Evolutionary conservation across 176 grass and related monocot genomes (phyloP).

Genomic region (Oryza australiensis): DNA sequence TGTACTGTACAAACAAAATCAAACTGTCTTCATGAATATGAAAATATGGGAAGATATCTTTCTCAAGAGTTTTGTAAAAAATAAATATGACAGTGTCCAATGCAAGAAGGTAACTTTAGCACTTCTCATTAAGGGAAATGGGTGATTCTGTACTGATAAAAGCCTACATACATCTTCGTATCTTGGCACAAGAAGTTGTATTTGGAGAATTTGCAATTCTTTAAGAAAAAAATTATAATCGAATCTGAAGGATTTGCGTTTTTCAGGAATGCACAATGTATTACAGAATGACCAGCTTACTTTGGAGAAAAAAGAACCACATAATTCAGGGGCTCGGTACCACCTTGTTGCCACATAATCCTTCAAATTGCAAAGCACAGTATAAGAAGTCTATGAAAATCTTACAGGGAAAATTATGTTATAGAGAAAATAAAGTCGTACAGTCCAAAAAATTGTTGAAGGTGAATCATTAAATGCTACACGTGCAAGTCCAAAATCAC

Average conservation of each 20-base stretch:
- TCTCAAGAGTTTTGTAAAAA: slow-evolving; percentile 8
- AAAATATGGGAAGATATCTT: slow-evolving; percentile 23
- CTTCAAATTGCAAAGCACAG: slow-evolving; percentile 48
- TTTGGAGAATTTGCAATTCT: not conserved
- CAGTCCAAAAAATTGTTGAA: slow-evolving; percentile 86
- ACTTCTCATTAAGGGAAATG: slow-evolving; percentile 25
- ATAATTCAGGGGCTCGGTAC: slow-evolving; percentile 97
- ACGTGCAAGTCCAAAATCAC: slow-evolving; percentile 95
- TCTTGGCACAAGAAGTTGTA: slow-evolving; percentile 1
- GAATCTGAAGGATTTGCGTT: not conserved
- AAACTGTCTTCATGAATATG: not conserved
- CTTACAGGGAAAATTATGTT: slow-evolving; percentile 12
- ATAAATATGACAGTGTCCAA: not conserved
- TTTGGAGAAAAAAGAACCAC: slow-evolving; percentile 90
- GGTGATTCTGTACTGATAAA: not conserved
- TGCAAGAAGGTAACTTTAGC: slow-evolving; percentile 26
- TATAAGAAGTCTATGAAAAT: slow-evolving; percentile 32
- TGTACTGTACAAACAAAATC: slow-evolving; percentile 55
- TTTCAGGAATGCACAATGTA: not conserved
- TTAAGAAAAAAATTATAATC: slow-evolving; percentile 1
- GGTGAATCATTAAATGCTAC: slow-evolving; percentile 67
- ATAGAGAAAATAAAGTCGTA: slow-evolving; percentile 39
- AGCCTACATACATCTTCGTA: not conserved
- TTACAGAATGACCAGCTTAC: slow-evolving; percentile 46
- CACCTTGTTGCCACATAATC: slow-evolving; percentile 98